Percentiles rank a stretch among this genome's conserved stretches.
Conservation (phyloP, 345 rosid genomes). For the Pistacia integerrima region DNA sequence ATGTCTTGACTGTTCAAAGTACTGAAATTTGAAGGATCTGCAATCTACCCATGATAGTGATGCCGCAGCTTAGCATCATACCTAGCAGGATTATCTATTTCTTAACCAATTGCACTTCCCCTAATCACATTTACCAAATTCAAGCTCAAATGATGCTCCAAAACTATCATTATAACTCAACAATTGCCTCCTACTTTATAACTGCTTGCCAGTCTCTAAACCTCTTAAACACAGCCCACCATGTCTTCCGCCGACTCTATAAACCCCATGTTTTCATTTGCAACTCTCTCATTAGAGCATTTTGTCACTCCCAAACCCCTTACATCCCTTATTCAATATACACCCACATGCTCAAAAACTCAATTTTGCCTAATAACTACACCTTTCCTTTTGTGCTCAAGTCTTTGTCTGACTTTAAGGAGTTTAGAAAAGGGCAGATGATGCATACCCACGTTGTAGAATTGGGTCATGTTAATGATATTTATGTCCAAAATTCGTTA, state of each 20-base stretch:
- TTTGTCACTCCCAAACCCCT: constrained; percentile 45
- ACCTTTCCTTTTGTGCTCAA: constrained; percentile 63
- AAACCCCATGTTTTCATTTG: constrained; percentile 51
- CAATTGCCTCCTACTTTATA: constrained; percentile 42
- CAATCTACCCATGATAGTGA: constrained; percentile 14
- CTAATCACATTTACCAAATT: constrained; percentile 45
- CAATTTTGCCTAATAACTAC: constrained; percentile 42
- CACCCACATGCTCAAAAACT: constrained; percentile 35
- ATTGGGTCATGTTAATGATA: constrained; percentile 43
- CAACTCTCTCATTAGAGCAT: constrained; percentile 52
- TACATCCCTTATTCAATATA: constrained; percentile 39
- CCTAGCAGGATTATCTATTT: constrained; percentile 32
- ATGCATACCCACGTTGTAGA: constrained; percentile 52
- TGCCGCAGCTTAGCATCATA: constrained; percentile 16
- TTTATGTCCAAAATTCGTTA: constrained; percentile 48
- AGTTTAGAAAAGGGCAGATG: constrained; percentile 32
- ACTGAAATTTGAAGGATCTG: neutral
- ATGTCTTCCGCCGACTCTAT: constrained; percentile 32
- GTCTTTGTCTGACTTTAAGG: constrained; percentile 45
- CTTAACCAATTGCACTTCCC: constrained; percentile 29
- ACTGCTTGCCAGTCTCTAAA: constrained; percentile 36
- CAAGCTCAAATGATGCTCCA: constrained; percentile 46
- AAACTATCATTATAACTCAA: constrained; percentile 34
- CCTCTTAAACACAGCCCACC: constrained; percentile 29
- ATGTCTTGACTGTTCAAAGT: too few relatives aligned